Conservation (phyloP, 805 yeast genomes). For the Candida broadrunensis region DNA sequence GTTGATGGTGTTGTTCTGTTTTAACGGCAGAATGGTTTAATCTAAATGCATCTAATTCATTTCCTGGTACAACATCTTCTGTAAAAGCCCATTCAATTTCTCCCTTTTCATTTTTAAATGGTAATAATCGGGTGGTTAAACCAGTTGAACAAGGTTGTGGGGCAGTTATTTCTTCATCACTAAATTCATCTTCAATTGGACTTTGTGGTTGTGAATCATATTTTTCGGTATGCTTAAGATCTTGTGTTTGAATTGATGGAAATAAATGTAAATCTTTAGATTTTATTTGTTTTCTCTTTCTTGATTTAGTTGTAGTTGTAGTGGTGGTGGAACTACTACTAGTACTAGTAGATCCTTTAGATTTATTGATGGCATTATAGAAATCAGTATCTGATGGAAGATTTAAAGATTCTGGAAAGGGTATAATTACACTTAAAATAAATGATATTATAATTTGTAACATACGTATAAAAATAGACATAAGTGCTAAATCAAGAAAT, state of each 20-base stretch:
- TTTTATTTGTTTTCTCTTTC: neutral
- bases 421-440: neutral
- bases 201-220: neutral
- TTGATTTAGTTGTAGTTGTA: neutral
- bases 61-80: conserved; percentile 31
- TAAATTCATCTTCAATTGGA: neutral
- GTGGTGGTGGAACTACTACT: neutral
- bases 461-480: neutral
- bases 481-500: neutral
- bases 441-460: neutral
- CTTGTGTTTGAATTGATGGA: neutral
- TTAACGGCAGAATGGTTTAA: conserved; percentile 1
- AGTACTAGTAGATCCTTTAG: neutral
- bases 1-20: neutral
- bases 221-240: neutral
- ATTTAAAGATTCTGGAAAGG: neutral
- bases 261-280: neutral
- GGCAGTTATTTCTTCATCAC: conserved; percentile 1
- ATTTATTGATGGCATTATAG: neutral
- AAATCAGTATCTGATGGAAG: neutral
- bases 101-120: conserved; percentile 50
- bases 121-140: conserved; percentile 46
- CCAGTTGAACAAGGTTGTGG: conserved; percentile 46
- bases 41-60: conserved; percentile 28
- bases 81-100: conserved; percentile 58